Evolutionary conservation across 352 stramenopile species (phyloP), one percentile per base, ranked within the genome.

Genomic region (Peronospora belbahrii): DNA sequence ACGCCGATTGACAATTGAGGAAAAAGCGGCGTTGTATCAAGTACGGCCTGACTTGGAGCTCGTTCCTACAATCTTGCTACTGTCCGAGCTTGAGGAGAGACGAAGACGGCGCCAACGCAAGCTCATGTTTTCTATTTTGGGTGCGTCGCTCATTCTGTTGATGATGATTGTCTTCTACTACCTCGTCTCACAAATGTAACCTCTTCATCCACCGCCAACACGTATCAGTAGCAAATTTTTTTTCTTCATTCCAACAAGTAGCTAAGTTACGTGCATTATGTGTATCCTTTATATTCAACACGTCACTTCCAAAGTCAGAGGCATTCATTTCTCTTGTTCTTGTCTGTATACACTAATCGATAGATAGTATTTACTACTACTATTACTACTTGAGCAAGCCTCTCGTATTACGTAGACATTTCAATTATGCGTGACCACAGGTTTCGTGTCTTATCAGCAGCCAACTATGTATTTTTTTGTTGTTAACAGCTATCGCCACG

Each of bases 161-260:
- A 81, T 86, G 65, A 65, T 89, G 54, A 59, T 87, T 32, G 70
- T 89, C 36, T 82, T 84, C 48, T 89, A 86, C 68, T 89, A 87
- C 56, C 59, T 85, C 54, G 67, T 85, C 49, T 67, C 67, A 18
- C 61, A 82, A 59, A 76, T 74, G 58, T 73, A 63, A 69, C 25
- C 27, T n/a, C 32, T 25, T 19, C 31, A 19, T n/a, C n/a, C n/a
- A n/a, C n/a, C n/a, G n/a, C n/a, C n/a, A n/a, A n/a, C n/a, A n/a
- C n/a, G n/a, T n/a, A n/a, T n/a, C n/a, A n/a, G n/a, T n/a, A n/a
- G n/a, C n/a, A n/a, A n/a, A n/a, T n/a, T n/a, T n/a, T n/a, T n/a
- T n/a, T n/a, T n/a, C n/a, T n/a, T n/a, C n/a, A n/a, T n/a, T n/a
- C n/a, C n/a, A n/a, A n/a, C n/a, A n/a, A 6, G 31, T 37, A 37